Evolutionary conservation across 164 flowering plant genomes (phyloP), one percentile per base, ranked within the genome.

Genomic region (Sextonia rubra): DNA sequence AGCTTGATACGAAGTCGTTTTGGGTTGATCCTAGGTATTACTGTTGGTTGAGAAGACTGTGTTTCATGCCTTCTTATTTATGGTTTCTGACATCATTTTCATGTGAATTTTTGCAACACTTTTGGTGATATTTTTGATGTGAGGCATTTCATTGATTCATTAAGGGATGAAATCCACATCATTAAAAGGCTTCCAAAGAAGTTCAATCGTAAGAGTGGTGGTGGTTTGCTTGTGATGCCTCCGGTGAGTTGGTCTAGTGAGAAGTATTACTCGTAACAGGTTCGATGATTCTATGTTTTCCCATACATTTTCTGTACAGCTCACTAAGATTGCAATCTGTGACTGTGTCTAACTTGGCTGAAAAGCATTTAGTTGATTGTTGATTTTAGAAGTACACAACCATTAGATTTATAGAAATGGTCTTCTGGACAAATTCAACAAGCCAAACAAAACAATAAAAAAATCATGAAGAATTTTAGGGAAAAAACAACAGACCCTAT

Each of bases 161-260:
- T 95, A 71, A 87, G 94, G 80, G 99, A 95, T 78, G 98, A 93
- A 84, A 90, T 95, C 66, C 88, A 83, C 26, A 89, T 93, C 12
- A 70, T 95, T 49, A 95, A 75, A 78, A 85, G 97, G 79, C 78
- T 95, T 69, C 99, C 99, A 12, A 93, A 90, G 82, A 85, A 73
- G 76, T 81, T 82, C 63, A 79, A 44, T 47, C 81, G 82, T 69
- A 86, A 86, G 75, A 75, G 87, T 62, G 77, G 71, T n/a, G n/a
- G n/a, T 71, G 77, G 82, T 47, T 82, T 81, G 63, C 80, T 87
- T 47, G 82, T 71, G 74, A 90, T 93, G 99, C 89, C 93, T 66
- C 98, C 99, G 23, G 88, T 95, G 67, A 95, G 99, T 90, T 95
- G 99, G 98, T 95, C 99, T 62, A 91, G 79, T 82, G 98, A 91